Evolutionary conservation across 257 asterid genomes (phyloP), one percentile per base, ranked within the genome.

Genomic region (Misopates orontium): DNA sequence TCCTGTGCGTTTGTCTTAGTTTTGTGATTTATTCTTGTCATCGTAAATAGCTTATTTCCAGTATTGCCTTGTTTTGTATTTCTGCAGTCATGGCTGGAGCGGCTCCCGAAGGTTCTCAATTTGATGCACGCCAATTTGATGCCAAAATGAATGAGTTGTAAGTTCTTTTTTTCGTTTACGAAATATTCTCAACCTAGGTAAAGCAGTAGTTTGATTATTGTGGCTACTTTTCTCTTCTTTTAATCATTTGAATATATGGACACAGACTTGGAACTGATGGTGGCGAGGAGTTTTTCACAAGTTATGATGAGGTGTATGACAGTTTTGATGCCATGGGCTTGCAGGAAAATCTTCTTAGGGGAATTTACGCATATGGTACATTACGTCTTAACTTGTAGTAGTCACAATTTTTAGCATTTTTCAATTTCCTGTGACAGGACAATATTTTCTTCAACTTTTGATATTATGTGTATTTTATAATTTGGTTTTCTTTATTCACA

Each of bases 341-440:
- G 77, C 84, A 75, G 73, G 86, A 81, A 68, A 81, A 81, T 81
- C 86, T 81, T 61, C 78, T 83, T 8, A 75, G 89, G 69, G 89
- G 89, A 72, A 83, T 83, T 73, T 83, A 83, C 20, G 89, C 89
- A 12, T 83, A 83, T 23, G 89, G 89, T 83, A 83, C 24, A 40
- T 28, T 7, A 36, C 42, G 10, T 36, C 42, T 36, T 36, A 1
- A 36, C 11, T 36, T 36, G 11, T 10, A 10, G 8, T 9, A 4
- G 1, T 36, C 11, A 36, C 8, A 8, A 10, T 36, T 36, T 36
- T 36, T 36, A 1, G 8, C 42, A 36, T 36, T 1, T 36, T 36
- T 36, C 42, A 4, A 36, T 36, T 36, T 36, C 42, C 8, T 36
- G 42, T 36, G 42, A 36, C 7, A 36, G 42, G 42, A 5, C 42